These are phyloP conservation scores for Areca catechu DNA, from an alignment of 176 grass and related monocot species.

Conservation along the genomic window DNA sequence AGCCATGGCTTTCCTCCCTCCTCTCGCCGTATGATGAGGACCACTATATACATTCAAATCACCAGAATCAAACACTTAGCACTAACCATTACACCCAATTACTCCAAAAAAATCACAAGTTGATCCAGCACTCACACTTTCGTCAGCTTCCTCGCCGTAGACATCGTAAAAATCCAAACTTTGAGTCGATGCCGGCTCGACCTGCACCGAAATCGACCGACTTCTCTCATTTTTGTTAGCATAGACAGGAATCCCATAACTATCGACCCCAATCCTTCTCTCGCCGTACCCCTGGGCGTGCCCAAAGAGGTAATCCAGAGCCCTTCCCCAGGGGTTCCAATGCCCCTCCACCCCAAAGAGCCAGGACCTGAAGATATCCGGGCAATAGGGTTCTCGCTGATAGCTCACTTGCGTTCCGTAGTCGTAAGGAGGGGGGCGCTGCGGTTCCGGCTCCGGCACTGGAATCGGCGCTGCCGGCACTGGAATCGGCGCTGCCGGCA, in stretches of 20 bases:
- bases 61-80: too few species aligned
- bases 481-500: not conserved
- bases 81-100: constrained; percentile 10
- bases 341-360: constrained; percentile 35
- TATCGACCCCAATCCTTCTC: constrained; percentile 43
- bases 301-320: constrained; percentile 80
- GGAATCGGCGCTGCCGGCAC: not conserved
- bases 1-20: not conserved
- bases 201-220: constrained; percentile 46
- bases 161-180: constrained; percentile 37
- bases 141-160: constrained; percentile 6
- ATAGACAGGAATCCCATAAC: constrained; percentile 55
- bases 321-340: constrained; percentile 53
- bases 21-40: not conserved
- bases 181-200: constrained; percentile 28
- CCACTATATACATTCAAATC: not conserved
- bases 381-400: constrained; percentile 29
- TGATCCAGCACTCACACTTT: constrained; percentile 36
- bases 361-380: constrained; percentile 54
- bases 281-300: constrained; percentile 82
- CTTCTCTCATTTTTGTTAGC: constrained; percentile 50
- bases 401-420: constrained; percentile 22
- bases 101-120: not conserved
- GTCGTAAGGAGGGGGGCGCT: constrained; percentile 18
- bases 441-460: constrained; percentile 12